Evolutionary conservation across 805 yeast species (phyloP).

Genomic region (Metschnikowia reukaufii): DNA sequence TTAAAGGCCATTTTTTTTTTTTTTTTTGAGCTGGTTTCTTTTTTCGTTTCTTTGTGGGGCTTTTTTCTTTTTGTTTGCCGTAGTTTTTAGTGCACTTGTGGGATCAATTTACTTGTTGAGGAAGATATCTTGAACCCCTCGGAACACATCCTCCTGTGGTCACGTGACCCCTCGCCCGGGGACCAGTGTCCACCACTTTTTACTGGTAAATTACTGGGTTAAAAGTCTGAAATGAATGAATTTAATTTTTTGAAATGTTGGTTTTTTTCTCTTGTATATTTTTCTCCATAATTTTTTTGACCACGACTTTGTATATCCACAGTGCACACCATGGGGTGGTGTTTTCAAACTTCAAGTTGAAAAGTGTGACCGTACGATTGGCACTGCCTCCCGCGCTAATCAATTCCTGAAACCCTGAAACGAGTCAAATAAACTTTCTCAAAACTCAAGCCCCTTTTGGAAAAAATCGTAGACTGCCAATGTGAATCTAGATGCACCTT

Average conservation of each 20-base stretch:
- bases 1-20: slow-evolving; percentile 39
- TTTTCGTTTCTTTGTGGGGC: too few relatives aligned
- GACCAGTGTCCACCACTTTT: too few relatives aligned
- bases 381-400: not conserved
- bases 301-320: too few relatives aligned
- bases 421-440: not conserved
- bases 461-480: slow-evolving; percentile 18
- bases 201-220: too few relatives aligned
- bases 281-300: too few relatives aligned
- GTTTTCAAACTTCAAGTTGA: too few relatives aligned
- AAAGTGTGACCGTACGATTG: not conserved
- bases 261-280: too few relatives aligned
- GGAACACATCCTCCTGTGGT: not conserved
- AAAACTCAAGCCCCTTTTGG: slow-evolving; percentile 15
- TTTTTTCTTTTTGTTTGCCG: not conserved
- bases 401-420: not conserved
- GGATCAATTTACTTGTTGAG: not conserved
- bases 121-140: not conserved
- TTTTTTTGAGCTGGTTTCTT: too few relatives aligned
- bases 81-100: not conserved
- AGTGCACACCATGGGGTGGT: too few relatives aligned
- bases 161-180: too few relatives aligned
- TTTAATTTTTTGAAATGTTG: too few relatives aligned
- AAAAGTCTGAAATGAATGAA: too few relatives aligned
- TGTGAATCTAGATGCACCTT: slow-evolving; percentile 14